Evolutionary conservation across 2,329 filamentous ascomycete species (phyloP).

Genomic region (Pseudopithomyces maydicus): DNA sequence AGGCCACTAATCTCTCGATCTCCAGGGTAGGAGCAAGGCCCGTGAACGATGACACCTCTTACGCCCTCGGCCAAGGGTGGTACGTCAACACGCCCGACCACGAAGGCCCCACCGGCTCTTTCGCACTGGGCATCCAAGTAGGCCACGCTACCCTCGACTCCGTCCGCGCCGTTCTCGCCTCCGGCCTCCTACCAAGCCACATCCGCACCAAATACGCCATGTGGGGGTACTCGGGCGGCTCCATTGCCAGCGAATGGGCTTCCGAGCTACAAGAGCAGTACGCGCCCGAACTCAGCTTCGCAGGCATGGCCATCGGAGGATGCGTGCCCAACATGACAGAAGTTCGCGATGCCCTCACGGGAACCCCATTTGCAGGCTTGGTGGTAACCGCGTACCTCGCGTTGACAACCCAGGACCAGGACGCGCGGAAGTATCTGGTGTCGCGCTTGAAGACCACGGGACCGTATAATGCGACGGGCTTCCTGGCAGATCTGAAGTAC

Average conservation of each 20-base stretch:
- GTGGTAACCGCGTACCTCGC: slow-evolving; percentile 19
- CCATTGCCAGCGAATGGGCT: slow-evolving; percentile 29
- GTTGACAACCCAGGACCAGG: slow-evolving; percentile 14
- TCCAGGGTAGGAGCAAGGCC: neutral
- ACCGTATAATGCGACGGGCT: slow-evolving; percentile 13
- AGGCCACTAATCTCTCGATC: neutral
- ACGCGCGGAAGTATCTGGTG: slow-evolving; percentile 10
- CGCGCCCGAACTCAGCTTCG: slow-evolving; percentile 34
- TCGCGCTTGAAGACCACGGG: slow-evolving; percentile 9
- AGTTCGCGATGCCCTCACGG: slow-evolving; percentile 26
- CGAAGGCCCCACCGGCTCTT: slow-evolving; percentile 29
- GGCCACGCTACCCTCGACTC: slow-evolving; percentile 33
- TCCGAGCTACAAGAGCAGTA: slow-evolving; percentile 29
- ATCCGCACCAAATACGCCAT: slow-evolving; percentile 14
- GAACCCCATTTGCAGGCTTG: slow-evolving; percentile 26
- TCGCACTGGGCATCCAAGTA: slow-evolving; percentile 23
- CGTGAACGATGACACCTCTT: slow-evolving; percentile 10
- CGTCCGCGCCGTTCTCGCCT: slow-evolving; percentile 26
- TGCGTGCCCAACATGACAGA: slow-evolving; percentile 33
- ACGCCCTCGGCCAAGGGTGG: slow-evolving; percentile 24
- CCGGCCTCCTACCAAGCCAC: slow-evolving; percentile 4
- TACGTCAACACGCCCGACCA: slow-evolving; percentile 28
- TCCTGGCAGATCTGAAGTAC: slow-evolving; percentile 10
- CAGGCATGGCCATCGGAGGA: slow-evolving; percentile 37
- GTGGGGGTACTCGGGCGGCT: slow-evolving; percentile 33